Base-by-base conservation (phyloP, 1,284 basidiomycete species). In the Apiotrichum mycotoxinovorans region DNA sequence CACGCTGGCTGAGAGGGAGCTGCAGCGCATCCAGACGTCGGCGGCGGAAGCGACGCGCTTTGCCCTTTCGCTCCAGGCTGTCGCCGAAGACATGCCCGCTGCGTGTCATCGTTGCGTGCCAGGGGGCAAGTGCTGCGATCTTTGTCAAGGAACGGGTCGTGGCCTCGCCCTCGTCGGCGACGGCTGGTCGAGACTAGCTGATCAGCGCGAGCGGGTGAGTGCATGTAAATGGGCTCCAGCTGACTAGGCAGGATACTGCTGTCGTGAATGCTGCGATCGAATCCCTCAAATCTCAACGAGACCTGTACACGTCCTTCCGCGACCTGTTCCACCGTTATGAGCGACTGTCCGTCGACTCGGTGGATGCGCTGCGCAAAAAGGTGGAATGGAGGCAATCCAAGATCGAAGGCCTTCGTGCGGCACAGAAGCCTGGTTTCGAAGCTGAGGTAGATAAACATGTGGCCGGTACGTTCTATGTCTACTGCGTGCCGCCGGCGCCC, bases 261-360 rank as follows among this genome's bases (percentile, higher is more conserved):
- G 41, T 45, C 34, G n/a, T 35, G 18, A 41, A 53, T 2, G 61
- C 50, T 1, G 66, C 67, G 22, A 68, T 76, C 40, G 70, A 71
- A 55, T 56, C 63, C 12, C 54, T 74, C 41, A 78, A 91, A 85
- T 79, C 79, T 49, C 91, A 96, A 73, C 84, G 92, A 41, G 93
- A 97, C 70, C 80, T 96, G 4, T 94, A 92, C 72, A 79, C 89
- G 42, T 85, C 89, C 10, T 86, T 88, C 72, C 84, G 88, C 22
- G 91, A 93, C 66, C 80, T 95, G 4, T 88, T 94, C 70, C 79
- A 85, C 46, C 85, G 92, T 23, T 87, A 92, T 65, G 88, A 90
- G 58, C 84, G 85, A 34, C 81, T 94, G 37, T 89, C 90, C 0
- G 82, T 85, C 38, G 93, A 96, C 68, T 83, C 86, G 63, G 89